Evolutionary conservation across 768 basidiomycete species (phyloP), one percentile per base, ranked within the genome.

Genomic region (Strobilomyces dryophilus): DNA sequence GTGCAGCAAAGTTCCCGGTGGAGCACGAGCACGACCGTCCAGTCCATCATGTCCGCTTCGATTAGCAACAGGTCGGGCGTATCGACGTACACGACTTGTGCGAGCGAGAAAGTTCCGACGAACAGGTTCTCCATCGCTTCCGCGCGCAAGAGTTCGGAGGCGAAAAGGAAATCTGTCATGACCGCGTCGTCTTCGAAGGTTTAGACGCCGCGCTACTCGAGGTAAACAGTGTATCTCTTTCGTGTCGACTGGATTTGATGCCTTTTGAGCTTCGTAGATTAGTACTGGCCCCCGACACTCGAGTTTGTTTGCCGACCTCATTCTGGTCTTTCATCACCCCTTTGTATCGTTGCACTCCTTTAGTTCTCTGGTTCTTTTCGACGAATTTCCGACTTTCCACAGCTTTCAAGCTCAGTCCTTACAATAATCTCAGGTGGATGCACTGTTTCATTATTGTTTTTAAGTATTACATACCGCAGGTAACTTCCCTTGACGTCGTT

Each of bases 1-100:
- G n/a, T 54, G 10, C 63, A 56, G 6, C 59, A 56, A 45, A 47
- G 5, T 18, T 69, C 68, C 14, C 56, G 70, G 29, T 69, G 68
- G 68, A 69, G 68, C 50, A 54, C 65, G n/a, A 62, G 67, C 36
- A 70, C 68, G 10, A 65, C 67, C 5, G 53, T 64, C 35, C 64
- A 48, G 48, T 69, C 68, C 27, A 18, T 60, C 39, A 47, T 54
- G 37, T 67, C 65, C n/a, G 55, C 53, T 44, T 66, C 65, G 7
- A 47, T 63, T 6, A 67, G 65, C 49, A 65, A 65, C 17, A 52
- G 52, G 49, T 66, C 65, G 1, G 65, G 60, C 27, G 43, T 63
- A 45, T 66, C 65, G 20, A 67, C 65, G 15, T 65, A 67, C 24
- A 60, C 63, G 26, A 65, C 66, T 21, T 67, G 63, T 45, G 58